Base-by-base conservation (phyloP, 139 green algal species). In the Chlorella sp. region DNA sequence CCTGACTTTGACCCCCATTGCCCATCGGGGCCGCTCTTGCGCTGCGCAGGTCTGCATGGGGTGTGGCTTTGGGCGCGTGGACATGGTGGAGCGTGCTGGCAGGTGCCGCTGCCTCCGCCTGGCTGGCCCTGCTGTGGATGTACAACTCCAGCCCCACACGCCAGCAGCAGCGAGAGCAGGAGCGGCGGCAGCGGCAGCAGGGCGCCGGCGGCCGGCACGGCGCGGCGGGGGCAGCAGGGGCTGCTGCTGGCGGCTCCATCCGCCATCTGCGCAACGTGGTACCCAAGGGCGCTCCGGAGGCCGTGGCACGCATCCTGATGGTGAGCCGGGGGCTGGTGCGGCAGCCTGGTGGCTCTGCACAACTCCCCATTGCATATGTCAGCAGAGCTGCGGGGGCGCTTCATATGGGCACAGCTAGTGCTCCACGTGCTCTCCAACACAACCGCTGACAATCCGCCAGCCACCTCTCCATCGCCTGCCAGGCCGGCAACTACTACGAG, bases 401-500 rank as follows among this genome's bases (percentile, higher is more conserved):
- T n/a, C n/a, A n/a, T n/a, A n/a, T n/a, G n/a, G n/a, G n/a, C n/a
- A n/a, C n/a, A n/a, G n/a, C n/a, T n/a, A n/a, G n/a, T n/a, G n/a
- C n/a, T n/a, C n/a, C n/a, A n/a, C n/a, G n/a, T n/a, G n/a, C n/a
- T n/a, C n/a, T n/a, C n/a, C n/a, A n/a, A n/a, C n/a, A n/a, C n/a
- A n/a, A n/a, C n/a, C n/a, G n/a, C n/a, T n/a, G n/a, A n/a, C n/a
- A 54, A 17, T 7, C 46, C 11, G 46, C 46, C 46, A 2, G 4
- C 26, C 73, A 44, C 44, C 46, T 24, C 44, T 34, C 73, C 46
- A 19, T 6, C 46, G 30, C 22, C 32, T 30, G 7, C 73, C 43
- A 67, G 48, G 65, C 80, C n/a, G 67, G 67, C 34, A 79, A 85
- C 80, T 85, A 85, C 68, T 85, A 70, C 67, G 46, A 80, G 38